Conservation (phyloP, 2,329 filamentous ascomycete genomes). For the Penicillium sumatraense region DNA sequence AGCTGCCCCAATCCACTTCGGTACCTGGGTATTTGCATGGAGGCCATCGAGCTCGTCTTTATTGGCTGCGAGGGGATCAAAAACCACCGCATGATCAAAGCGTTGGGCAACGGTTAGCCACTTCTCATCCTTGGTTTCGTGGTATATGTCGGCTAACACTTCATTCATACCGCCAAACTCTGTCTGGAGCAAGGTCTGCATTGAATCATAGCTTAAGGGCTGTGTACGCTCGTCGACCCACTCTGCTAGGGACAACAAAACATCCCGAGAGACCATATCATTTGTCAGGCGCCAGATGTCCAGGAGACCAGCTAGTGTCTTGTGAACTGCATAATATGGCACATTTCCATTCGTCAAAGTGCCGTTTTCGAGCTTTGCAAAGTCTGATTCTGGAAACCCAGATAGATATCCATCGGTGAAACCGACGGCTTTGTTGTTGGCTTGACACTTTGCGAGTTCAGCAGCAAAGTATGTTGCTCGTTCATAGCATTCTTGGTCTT, state of each 20-base stretch:
- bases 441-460: conserved; percentile 57
- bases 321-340: conserved; percentile 61
- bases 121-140: conserved; percentile 49
- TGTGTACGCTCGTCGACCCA: conserved; percentile 57
- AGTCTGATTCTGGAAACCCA: conserved; percentile 36
- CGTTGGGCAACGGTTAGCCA: conserved; percentile 55
- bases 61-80: conserved; percentile 53
- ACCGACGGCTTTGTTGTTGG: conserved; percentile 52
- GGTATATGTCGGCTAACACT: conserved; percentile 54
- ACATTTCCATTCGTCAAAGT: conserved; percentile 56
- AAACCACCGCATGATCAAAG: conserved; percentile 56
- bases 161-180: conserved; percentile 62
- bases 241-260: conserved; percentile 49
- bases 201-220: conserved; percentile 48
- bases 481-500: conserved; percentile 50
- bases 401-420: conserved; percentile 54
- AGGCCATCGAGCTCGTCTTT: conserved; percentile 53
- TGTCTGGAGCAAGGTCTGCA: conserved; percentile 55
- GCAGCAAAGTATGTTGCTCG: conserved; percentile 53
- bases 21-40: conserved; percentile 60
- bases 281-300: conserved; percentile 55
- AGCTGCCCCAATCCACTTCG: conserved; percentile 59
- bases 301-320: conserved; percentile 57
- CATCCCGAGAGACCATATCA: conserved; percentile 48
- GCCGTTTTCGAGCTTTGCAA: conserved; percentile 49